These are phyloP conservation scores for Rhipidocladum racemiflorum DNA, from an alignment of 176 grass and related monocot species.

Conservation along the genomic window DNA sequence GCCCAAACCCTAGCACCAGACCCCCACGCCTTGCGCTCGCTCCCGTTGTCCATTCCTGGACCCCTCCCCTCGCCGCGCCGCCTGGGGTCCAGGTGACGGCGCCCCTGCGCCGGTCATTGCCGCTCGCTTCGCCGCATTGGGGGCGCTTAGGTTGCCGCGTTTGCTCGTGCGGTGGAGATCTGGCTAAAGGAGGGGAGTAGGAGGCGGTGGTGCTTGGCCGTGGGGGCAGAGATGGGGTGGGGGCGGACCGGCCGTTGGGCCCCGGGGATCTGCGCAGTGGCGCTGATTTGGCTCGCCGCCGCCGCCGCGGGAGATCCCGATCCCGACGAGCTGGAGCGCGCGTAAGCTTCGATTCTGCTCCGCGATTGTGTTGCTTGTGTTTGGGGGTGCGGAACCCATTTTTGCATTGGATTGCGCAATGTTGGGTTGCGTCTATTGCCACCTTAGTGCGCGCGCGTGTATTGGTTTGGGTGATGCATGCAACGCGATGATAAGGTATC, in stretches of 20 bases:
- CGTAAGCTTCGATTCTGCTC: constrained; percentile 46
- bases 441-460: background rate
- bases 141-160: background rate
- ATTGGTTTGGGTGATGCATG: background rate
- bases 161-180: constrained; percentile 26
- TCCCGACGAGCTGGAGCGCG: constrained; percentile 64
- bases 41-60: background rate
- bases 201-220: background rate
- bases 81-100: background rate
- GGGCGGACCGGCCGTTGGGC: constrained; percentile 26
- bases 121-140: constrained; percentile 21
- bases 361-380: background rate
- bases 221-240: background rate
- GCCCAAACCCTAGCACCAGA: constrained; percentile 30
- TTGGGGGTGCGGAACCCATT: background rate
- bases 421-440: background rate
- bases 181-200: background rate
- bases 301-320: constrained; percentile 44
- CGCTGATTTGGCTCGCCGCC: constrained; percentile 38
- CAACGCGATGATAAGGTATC: background rate
- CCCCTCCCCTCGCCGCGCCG: background rate
- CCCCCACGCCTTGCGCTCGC: background rate
- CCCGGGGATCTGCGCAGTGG: constrained; percentile 33
- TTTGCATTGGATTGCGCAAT: constrained; percentile 5
- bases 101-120: constrained; percentile 14